Conservation (phyloP, 2,329 filamentous ascomycete species). For the Ophiostoma tasmaniense region DNA sequence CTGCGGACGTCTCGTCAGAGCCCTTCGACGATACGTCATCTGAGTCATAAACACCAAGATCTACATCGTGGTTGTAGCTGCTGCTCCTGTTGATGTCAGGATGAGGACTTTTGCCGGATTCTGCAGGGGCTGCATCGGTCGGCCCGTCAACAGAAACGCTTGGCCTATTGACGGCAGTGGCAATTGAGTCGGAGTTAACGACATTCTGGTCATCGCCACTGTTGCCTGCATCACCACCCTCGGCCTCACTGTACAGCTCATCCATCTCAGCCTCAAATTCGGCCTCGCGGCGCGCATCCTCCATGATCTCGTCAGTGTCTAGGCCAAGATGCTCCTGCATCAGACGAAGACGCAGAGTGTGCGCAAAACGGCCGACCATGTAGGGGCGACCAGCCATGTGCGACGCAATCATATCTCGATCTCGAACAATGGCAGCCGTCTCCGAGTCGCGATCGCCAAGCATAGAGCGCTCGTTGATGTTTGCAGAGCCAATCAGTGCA, state of each 20-base stretch:
- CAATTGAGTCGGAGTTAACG: not conserved
- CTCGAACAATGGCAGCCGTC: constrained; percentile 78
- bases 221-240: constrained; percentile 21
- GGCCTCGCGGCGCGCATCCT: constrained; percentile 58
- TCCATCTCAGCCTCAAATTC: constrained; percentile 53
- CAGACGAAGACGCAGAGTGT: constrained; percentile 81
- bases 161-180: not conserved
- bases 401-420: constrained; percentile 86
- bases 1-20: constrained; percentile 36
- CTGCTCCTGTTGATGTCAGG: constrained; percentile 31
- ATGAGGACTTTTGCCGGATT: not conserved
- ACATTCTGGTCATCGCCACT: constrained; percentile 24
- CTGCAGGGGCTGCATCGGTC: not conserved
- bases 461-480: constrained; percentile 98
- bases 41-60: constrained; percentile 39
- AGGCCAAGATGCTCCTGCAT: constrained; percentile 97
- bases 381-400: constrained; percentile 87
- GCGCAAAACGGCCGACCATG: constrained; percentile 82
- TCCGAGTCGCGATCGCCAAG: constrained; percentile 87
- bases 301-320: constrained; percentile 83
- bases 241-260: constrained; percentile 44
- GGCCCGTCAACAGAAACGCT: not conserved
- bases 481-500: constrained; percentile 91
- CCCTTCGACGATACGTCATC: not conserved
- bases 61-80: constrained; percentile 71